Percentiles rank a stretch among this genome's conserved stretches.
These are phyloP conservation scores for Moringa oleifera DNA, from an alignment of 345 rosid genomes.

Conservation along the genomic window DNA sequence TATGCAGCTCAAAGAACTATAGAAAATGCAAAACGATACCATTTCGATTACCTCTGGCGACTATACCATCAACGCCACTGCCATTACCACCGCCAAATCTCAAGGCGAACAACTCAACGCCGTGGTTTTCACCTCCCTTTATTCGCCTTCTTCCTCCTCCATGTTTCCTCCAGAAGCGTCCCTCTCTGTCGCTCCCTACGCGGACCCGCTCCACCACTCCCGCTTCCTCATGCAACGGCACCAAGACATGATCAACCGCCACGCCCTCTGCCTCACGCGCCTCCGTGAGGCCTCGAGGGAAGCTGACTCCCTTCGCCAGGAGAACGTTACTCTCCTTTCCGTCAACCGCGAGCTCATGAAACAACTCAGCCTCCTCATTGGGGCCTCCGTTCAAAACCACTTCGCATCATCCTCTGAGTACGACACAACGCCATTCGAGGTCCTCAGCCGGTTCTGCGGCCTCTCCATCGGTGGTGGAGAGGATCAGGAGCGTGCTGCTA, in stretches of 20 bases:
- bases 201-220: conserved; percentile 19
- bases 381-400: conserved; percentile 29
- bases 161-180: background rate
- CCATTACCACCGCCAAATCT: conserved; percentile 5
- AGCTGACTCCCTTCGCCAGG: conserved; percentile 36
- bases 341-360: conserved; percentile 38
- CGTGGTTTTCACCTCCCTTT: conserved; percentile 16
- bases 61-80: background rate
- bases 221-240: conserved; percentile 34
- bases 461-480: conserved; percentile 13
- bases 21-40: conserved; percentile 26
- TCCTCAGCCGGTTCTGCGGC: conserved; percentile 23
- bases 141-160: conserved; percentile 22
- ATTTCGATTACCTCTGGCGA: conserved; percentile 16
- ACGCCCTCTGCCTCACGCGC: conserved; percentile 35
- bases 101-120: background rate
- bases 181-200: conserved; percentile 5
- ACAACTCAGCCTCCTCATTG: conserved; percentile 30
- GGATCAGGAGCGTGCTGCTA: conserved; percentile 12
- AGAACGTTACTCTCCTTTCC: conserved; percentile 40
- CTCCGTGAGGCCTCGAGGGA: conserved; percentile 38
- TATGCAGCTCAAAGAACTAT: background rate
- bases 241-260: conserved; percentile 47
- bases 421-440: conserved; percentile 22
- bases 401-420: conserved; percentile 14